Base-by-base conservation (phyloP, 2,329 filamentous ascomycete genomes). In the Metarhizium brunneum region DNA sequence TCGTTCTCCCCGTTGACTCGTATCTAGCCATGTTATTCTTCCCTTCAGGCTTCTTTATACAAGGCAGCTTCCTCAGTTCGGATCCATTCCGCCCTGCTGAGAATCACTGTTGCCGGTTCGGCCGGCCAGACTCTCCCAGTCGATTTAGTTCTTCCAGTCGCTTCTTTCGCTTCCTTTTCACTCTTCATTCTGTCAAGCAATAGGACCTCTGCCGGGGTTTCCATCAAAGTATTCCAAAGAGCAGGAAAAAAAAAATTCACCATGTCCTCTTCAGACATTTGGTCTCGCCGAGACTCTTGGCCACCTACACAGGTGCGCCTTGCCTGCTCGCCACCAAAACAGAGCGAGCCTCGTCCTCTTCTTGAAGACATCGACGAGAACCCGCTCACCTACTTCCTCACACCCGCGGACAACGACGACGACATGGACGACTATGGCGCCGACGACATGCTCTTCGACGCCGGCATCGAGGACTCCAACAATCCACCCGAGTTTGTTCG, bases 331-430 rank as follows among this genome's bases (percentile, higher is more conserved):
- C 71, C 74, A 7, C 40, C 55, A 52, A 54, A 58, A 25, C 57
- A 57, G 49, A 56, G 51, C 58, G 69, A 74, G 50, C 69, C 68
- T 8, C 68, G 69, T 25, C 73, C 73, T 25, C 71, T 74, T 20
- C 71, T 78, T 53, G 74, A 79, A 43, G 71, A 77, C 56, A 76
- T 78, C 53, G 75, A 79, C 58, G 73, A 79, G 49, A 76, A 82
- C 59, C 80, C 80, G 16, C 71, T 83, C 53, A 77, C 73, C 50
- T 82, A 80, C 64, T 83, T 83, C 60, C 72, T 83, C 47, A 81
- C 79, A 1, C 76, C 80, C 0, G 71, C 76, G 1, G 68, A 69
- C 11, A 62, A 72, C 11, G 72, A 76, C 20, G 71, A 73, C 25
- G 66, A 71, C 13, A 71, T 70, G 38, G 61, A 69, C 36, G 67